phyloP scores from a whole-genome alignment of 2,329 filamentous ascomycete genomes.

The Botrytis pseudocinerea region DNA sequence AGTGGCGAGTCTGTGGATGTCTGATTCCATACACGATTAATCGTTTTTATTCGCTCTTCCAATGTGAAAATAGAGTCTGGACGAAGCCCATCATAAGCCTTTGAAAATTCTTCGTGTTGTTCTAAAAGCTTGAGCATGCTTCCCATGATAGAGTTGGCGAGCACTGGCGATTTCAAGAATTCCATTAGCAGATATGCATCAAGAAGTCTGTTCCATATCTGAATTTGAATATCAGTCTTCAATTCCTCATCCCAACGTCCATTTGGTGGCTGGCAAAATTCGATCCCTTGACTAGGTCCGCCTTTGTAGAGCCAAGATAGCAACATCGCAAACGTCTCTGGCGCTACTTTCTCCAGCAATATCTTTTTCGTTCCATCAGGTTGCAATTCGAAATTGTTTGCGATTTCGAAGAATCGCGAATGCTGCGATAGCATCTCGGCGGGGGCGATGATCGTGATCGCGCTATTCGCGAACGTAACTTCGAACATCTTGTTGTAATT shows the following conservation, averaged over 20 bases:
- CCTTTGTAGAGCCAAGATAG: background rate
- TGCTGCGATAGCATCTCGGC: background rate
- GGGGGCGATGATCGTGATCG: background rate
- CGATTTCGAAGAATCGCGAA: background rate
- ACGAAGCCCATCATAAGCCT: no score
- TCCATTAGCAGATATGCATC: background rate
- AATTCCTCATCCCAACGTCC: background rate
- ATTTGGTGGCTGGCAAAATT: background rate
- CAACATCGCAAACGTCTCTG: background rate
- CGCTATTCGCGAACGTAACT: background rate
- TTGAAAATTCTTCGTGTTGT: no score
- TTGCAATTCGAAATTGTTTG: background rate
- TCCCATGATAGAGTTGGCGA: background rate
- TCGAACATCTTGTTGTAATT: fast-evolving
- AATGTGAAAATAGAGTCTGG: background rate
- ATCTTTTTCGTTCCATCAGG: background rate
- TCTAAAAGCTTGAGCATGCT: background rate
- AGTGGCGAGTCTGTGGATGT: no score
- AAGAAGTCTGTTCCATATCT: background rate
- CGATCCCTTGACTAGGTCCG: background rate
- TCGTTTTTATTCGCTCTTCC: no score
- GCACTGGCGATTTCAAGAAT: background rate
- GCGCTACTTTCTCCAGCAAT: background rate
- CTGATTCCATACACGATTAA: no score
- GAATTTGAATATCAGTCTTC: background rate